A percentile compares a stretch with the other conserved stretches of the same genome.
Evolutionary conservation across 192 early-diverging fungal genomes (phyloP).

Genomic region (Linnemannia elongata): DNA sequence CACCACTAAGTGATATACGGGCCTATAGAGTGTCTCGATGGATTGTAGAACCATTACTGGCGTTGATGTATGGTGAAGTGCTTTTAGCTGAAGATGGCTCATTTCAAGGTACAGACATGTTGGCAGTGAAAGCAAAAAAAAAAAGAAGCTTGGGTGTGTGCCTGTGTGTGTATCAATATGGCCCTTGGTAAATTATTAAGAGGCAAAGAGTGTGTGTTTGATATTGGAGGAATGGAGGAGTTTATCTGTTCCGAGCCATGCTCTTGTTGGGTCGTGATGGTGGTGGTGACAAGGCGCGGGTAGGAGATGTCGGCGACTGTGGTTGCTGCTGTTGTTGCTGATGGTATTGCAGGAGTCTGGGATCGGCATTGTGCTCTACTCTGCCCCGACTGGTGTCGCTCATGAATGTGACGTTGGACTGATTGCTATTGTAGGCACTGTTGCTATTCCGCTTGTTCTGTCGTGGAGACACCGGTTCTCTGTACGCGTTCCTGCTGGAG

Average conservation of each 20-base stretch:
- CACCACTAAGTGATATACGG: no score
- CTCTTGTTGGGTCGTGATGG: constrained; percentile 3
- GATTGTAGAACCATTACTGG: no score
- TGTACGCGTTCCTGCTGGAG: neutral
- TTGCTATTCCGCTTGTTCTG: neutral
- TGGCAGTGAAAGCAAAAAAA: no score
- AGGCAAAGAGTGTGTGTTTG: no score
- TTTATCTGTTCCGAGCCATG: constrained; percentile 1
- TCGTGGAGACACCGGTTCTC: neutral
- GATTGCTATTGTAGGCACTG: neutral
- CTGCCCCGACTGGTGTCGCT: neutral
- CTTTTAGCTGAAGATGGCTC: no score
- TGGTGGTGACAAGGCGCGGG: constrained; percentile 1
- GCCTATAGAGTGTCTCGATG: no score
- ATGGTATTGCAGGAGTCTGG: neutral
- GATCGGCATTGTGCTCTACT: neutral
- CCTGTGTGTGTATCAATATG: no score
- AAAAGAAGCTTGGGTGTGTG: no score
- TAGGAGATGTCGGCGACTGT: neutral
- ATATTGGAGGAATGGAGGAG: neutral
- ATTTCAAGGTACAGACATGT: no score
- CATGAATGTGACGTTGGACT: neutral
- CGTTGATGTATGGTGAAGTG: no score
- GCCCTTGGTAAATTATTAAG: no score
- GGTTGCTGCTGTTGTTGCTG: neutral